phyloP scores from a whole-genome alignment of 192 early-diverging fungal species.

The Backusella mclennaniae region DNA sequence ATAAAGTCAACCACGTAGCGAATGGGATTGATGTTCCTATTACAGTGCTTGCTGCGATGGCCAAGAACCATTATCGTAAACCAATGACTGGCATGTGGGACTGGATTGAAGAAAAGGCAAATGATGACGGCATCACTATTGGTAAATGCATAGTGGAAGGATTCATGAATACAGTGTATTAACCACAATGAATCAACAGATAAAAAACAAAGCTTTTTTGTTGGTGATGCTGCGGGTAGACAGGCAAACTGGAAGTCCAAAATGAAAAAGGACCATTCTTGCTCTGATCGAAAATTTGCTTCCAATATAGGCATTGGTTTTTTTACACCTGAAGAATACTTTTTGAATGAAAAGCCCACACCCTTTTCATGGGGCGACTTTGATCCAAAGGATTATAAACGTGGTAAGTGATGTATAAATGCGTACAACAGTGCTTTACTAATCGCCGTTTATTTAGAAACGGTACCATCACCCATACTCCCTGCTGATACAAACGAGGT shows the following conservation, averaged over 20 bases:
- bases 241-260: conserved; percentile 58
- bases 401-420: conserved; percentile 23
- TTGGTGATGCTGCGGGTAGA: conserved; percentile 94
- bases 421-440: not conserved
- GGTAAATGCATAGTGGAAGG: conserved; percentile 24
- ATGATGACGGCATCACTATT: conserved; percentile 37
- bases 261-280: conserved; percentile 71
- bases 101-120: conserved; percentile 39
- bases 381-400: conserved; percentile 41
- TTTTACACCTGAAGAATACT: conserved; percentile 80
- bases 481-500: conserved; percentile 46
- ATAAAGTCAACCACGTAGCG: conserved; percentile 42
- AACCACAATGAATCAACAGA: conserved; percentile 40
- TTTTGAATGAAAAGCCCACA: conserved; percentile 51
- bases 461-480: not conserved
- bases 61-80: conserved; percentile 71
- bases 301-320: conserved; percentile 71
- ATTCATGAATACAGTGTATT: not conserved
- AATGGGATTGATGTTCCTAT: conserved; percentile 55
- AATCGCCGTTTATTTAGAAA: conserved; percentile 7
- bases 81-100: conserved; percentile 75
- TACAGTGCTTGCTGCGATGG: conserved; percentile 67
- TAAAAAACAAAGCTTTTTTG: conserved; percentile 65
- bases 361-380: conserved; percentile 49
- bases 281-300: conserved; percentile 85